These are phyloP conservation scores for Tricholoma hemisulphureum DNA, from an alignment of 768 basidiomycete genomes.

Conservation along the genomic window DNA sequence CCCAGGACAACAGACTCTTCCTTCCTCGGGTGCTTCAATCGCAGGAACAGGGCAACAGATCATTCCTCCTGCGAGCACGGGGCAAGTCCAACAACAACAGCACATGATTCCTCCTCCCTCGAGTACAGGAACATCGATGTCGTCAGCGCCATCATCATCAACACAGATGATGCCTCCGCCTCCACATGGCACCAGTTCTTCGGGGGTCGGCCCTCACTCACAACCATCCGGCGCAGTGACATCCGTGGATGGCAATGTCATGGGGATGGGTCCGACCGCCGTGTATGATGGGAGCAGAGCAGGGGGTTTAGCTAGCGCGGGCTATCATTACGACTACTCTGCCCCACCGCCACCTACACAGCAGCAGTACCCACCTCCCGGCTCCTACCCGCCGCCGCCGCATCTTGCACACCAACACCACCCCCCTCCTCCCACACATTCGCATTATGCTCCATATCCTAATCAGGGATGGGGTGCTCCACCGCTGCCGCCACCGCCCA, in stretches of 20 bases:
- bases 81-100: slow-evolving; percentile 26
- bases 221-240: neutral
- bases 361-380: slow-evolving; percentile 1
- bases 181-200: neutral
- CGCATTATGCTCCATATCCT: neutral
- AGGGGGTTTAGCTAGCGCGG: neutral
- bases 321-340: neutral
- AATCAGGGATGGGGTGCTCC: slow-evolving; percentile 14
- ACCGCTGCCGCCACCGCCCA: slow-evolving; percentile 7
- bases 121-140: neutral
- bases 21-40: neutral
- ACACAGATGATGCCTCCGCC: neutral
- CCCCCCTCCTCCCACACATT: neutral
- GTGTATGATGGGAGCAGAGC: neutral
- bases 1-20: slow-evolving; percentile 7
- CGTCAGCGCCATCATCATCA: neutral
- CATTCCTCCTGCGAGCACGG: slow-evolving; percentile 6
- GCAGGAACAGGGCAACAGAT: neutral
- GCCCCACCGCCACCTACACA: slow-evolving; percentile 4
- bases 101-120: neutral
- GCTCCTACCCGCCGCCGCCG: neutral
- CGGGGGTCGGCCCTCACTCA: neutral
- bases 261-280: neutral
- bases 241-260: neutral
- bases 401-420: slow-evolving; percentile 1